Conservation (phyloP, 2,329 filamentous ascomycete species). For the Rhynchosporium agropyri region DNA sequence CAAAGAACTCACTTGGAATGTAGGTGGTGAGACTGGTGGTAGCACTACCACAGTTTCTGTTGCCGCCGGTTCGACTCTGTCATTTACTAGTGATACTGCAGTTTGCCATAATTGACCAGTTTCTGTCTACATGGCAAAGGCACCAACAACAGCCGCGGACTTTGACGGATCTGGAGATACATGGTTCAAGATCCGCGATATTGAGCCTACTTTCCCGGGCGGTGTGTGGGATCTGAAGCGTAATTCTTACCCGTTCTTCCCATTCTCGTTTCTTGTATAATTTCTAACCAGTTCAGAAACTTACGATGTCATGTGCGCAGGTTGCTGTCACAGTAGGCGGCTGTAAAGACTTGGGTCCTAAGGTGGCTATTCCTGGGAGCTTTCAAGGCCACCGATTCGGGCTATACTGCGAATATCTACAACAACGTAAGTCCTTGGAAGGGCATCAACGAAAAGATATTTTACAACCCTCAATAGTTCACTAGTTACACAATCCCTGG, state of each 20-base stretch:
- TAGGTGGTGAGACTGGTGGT: conserved; percentile 36
- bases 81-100: conserved; percentile 49
- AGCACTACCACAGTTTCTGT: conserved; percentile 37
- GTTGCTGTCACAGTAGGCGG: conserved; percentile 36
- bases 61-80: conserved; percentile 46
- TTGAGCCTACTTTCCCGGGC: conserved; percentile 38
- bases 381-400: conserved; percentile 28
- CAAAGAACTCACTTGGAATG: conserved; percentile 32
- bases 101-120: conserved; percentile 43
- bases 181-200: conserved; percentile 44
- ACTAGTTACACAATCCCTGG: conserved; percentile 29
- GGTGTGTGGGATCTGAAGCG: conserved; percentile 36
- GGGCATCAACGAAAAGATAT: too few relatives aligned
- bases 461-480: conserved; percentile 14
- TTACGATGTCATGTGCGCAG: conserved; percentile 37
- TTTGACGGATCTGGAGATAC: conserved; percentile 43
- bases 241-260: conserved; percentile 13
- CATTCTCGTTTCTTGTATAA: background rate
- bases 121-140: conserved; percentile 44
- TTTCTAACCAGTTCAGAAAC: conserved; percentile 26
- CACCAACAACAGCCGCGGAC: conserved; percentile 38
- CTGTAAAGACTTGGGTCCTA: conserved; percentile 28
- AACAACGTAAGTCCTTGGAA: conserved; percentile 9
- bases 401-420: conserved; percentile 27
- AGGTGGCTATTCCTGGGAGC: conserved; percentile 35